These are phyloP conservation scores for Lactifluus subvellereus DNA, from an alignment of 768 basidiomycete genomes.

Conservation along the genomic window DNA sequence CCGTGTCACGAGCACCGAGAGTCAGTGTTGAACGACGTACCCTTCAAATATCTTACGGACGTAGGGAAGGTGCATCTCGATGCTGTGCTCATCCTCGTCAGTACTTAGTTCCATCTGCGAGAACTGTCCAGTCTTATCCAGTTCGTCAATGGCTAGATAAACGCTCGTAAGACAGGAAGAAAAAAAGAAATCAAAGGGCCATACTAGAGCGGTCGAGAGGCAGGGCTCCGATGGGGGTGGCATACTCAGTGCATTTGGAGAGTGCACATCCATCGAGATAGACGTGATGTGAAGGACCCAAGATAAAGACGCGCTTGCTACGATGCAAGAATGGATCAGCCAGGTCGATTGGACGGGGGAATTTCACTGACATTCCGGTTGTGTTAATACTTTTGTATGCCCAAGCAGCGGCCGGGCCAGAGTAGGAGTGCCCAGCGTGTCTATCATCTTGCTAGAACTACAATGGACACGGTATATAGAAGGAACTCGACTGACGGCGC, in stretches of 20 bases:
- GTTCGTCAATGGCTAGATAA: slow-evolving; percentile 55
- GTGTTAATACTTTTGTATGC: slow-evolving; percentile 89
- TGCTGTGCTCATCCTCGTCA: slow-evolving; percentile 94
- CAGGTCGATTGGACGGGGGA: background rate
- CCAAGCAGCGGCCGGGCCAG: slow-evolving; percentile 92
- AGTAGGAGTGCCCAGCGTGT: slow-evolving; percentile 95
- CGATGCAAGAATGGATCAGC: background rate
- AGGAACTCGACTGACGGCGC: slow-evolving; percentile 67
- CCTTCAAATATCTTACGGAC: slow-evolving; percentile 78
- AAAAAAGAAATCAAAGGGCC: slow-evolving; percentile 28
- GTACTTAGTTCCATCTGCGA: slow-evolving; percentile 53
- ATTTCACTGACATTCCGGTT: slow-evolving; percentile 61
- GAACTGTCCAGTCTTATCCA: slow-evolving; percentile 64
- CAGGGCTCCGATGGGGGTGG: slow-evolving; percentile 80
- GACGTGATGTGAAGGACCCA: slow-evolving; percentile 93
- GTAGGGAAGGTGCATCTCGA: slow-evolving; percentile 97
- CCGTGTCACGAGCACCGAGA: background rate
- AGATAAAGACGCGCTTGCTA: slow-evolving; percentile 88
- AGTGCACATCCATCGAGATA: slow-evolving; percentile 86
- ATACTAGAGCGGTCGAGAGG: slow-evolving; percentile 74
- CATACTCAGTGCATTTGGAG: slow-evolving; percentile 68
- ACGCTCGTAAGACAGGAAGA: background rate
- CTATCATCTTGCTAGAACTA: slow-evolving; percentile 37
- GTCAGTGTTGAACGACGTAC: slow-evolving; percentile 36
- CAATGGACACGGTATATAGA: background rate